A percentile compares a stretch with the other conserved stretches of the same genome.
These are phyloP conservation scores for Nakazawaea laoshanensis DNA, from an alignment of 805 yeast species.

Conservation along the genomic window DNA sequence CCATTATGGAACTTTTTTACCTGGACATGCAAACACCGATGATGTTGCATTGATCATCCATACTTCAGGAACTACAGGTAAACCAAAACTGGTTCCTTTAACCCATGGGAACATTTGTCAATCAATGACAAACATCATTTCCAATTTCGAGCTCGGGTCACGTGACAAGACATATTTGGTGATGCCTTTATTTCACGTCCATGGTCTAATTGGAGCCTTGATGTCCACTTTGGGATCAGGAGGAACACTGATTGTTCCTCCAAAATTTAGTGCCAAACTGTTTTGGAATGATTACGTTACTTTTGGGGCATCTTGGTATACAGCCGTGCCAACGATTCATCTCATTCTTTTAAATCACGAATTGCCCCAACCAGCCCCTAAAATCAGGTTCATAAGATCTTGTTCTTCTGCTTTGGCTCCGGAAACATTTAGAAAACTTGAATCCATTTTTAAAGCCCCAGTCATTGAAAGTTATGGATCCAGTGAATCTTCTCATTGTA, in stretches of 20 bases:
- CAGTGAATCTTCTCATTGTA: slow-evolving; percentile 80
- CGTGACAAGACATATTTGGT: slow-evolving; percentile 53
- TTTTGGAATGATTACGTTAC: slow-evolving; percentile 53
- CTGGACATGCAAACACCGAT: slow-evolving; percentile 35
- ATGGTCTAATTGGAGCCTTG: slow-evolving; percentile 61
- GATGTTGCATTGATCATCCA: slow-evolving; percentile 61
- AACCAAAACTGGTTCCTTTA: slow-evolving; percentile 69
- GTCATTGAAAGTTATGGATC: slow-evolving; percentile 73
- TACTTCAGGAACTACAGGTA: slow-evolving; percentile 72
- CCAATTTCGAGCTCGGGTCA: slow-evolving; percentile 43
- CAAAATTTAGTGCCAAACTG: slow-evolving; percentile 46
- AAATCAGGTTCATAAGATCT: slow-evolving; percentile 59
- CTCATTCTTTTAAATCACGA: slow-evolving; percentile 48
- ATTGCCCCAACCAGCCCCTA: slow-evolving; percentile 41
- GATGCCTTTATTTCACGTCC: slow-evolving; percentile 76
- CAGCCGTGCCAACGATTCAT: slow-evolving; percentile 74
- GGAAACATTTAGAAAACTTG: slow-evolving; percentile 48
- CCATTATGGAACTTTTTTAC: slow-evolving; percentile 22
- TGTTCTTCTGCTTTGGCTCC: slow-evolving; percentile 71
- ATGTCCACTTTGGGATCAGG: slow-evolving; percentile 52
- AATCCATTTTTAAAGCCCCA: slow-evolving; percentile 51
- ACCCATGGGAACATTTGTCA: slow-evolving; percentile 56
- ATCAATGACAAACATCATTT: slow-evolving; percentile 49
- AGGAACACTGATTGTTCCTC: slow-evolving; percentile 57
- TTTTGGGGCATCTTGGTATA: slow-evolving; percentile 57